phyloP scores from a whole-genome alignment of 441 rosid species.

The Pelargonium fulgidum region DNA sequence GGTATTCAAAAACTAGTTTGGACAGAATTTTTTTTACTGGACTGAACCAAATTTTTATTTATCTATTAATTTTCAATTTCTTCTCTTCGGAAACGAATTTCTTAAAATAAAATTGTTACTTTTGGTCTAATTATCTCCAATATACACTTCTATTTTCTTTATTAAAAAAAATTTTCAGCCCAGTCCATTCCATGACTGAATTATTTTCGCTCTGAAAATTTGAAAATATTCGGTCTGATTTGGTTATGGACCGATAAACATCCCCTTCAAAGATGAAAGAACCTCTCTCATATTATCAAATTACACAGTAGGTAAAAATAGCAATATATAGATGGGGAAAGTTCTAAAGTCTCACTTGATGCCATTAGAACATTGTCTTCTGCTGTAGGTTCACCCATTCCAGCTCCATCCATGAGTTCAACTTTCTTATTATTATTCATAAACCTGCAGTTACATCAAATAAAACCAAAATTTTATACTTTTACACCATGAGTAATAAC shows the following conservation, averaged over 20 bases:
- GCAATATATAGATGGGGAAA: background rate
- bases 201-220: no score
- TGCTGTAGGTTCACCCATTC: conserved; percentile 76
- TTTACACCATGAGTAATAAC: conserved; percentile 16
- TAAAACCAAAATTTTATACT: conserved; percentile 11
- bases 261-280: background rate
- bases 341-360: conserved; percentile 46
- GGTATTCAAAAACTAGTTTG: no score
- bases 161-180: no score
- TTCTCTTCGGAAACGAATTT: no score
- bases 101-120: no score
- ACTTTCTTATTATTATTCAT: conserved; percentile 85
- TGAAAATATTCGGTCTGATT: no score
- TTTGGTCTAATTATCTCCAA: no score
- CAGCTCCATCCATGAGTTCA: conserved; percentile 94
- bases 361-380: conserved; percentile 87
- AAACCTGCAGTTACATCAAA: conserved; percentile 43
- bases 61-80: no score
- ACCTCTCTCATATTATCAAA: background rate
- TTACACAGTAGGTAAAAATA: background rate
- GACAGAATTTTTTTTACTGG: no score
- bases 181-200: no score
- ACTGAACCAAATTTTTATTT: no score
- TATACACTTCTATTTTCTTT: no score
- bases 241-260: background rate